Percentiles rank a stretch among this genome's conserved stretches.
phyloP scores from a whole-genome alignment of 371 early-diverging fungal genomes.

The Lichtheimia ramosa region DNA sequence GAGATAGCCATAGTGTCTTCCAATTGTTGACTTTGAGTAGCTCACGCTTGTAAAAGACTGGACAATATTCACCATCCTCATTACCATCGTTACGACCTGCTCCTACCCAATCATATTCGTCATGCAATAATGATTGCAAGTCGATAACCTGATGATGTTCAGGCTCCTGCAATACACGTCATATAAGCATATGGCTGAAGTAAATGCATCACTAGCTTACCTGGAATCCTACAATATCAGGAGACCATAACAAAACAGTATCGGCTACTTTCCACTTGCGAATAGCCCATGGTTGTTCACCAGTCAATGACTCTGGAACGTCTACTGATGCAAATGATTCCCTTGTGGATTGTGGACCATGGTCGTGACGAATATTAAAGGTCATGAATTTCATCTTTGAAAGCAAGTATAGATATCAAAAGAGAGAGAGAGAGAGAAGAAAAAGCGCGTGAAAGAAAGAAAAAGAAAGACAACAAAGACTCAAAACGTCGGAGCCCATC shows the following conservation, averaged over 20 bases:
- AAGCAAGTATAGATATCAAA: neutral
- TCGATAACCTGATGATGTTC: constrained; percentile 45
- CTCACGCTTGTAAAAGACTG: constrained; percentile 45
- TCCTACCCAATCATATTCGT: constrained; percentile 53
- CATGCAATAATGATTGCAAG: constrained; percentile 37
- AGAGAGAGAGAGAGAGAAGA: constrained; percentile 14
- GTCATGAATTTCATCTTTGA: constrained; percentile 36
- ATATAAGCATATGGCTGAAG: no score
- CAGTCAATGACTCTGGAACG: constrained; percentile 24
- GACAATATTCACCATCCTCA: constrained; percentile 40
- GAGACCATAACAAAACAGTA: constrained; percentile 40
- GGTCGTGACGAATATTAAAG: constrained; percentile 46
- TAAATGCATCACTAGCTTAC: constrained; percentile 12
- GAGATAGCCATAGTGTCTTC: constrained; percentile 47
- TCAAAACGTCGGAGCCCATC: neutral
- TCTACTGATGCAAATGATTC: constrained; percentile 19
- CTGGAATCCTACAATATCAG: constrained; percentile 49
- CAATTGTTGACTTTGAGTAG: constrained; percentile 23
- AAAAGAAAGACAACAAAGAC: constrained; percentile 13
- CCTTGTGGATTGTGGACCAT: constrained; percentile 14
- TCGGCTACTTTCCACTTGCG: constrained; percentile 51
- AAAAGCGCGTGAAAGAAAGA: constrained; percentile 10
- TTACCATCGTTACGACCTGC: constrained; percentile 51
- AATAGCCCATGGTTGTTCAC: constrained; percentile 49
- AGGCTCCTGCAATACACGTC: constrained; percentile 36